Evolutionary conservation across 495 filamentous ascomycete genomes (phyloP).

Genomic region (Lentithecium fluviatile): DNA sequence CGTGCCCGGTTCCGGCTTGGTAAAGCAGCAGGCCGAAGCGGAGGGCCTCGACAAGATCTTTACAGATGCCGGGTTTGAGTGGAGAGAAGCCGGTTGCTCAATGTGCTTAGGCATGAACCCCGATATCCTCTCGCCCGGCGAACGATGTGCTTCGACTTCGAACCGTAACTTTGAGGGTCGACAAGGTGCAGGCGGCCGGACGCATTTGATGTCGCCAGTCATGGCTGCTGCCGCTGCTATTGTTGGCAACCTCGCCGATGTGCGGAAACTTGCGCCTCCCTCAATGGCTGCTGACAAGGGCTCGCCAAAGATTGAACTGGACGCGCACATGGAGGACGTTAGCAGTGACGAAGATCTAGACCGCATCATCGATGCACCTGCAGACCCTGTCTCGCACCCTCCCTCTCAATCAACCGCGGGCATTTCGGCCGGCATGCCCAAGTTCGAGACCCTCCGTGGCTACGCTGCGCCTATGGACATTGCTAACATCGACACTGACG

Average conservation of each 20-base stretch:
- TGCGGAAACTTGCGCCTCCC: slow-evolving; percentile 69
- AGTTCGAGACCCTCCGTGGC: slow-evolving; percentile 79
- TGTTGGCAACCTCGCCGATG: slow-evolving; percentile 85
- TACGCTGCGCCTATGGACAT: slow-evolving; percentile 85
- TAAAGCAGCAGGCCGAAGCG: slow-evolving; percentile 88
- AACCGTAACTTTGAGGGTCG: slow-evolving; percentile 98
- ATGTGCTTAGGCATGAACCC: slow-evolving; percentile 99
- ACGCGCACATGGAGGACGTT: slow-evolving; percentile 69
- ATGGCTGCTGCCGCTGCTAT: slow-evolving; percentile 94
- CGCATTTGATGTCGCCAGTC: slow-evolving; percentile 93
- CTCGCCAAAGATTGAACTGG: slow-evolving; percentile 54
- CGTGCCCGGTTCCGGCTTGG: slow-evolving; percentile 89
- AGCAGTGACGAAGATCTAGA: slow-evolving; percentile 75
- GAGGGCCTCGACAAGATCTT: slow-evolving; percentile 95
- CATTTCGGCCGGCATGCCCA: slow-evolving; percentile 66
- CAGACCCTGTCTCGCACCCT: slow-evolving; percentile 62
- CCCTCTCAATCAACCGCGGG: slow-evolving; percentile 47
- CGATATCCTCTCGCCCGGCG: slow-evolving; percentile 89
- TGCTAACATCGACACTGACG: slow-evolving; percentile 92
- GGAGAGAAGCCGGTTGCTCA: slow-evolving; percentile 95
- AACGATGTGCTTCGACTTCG: slow-evolving; percentile 91
- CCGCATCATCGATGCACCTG: slow-evolving; percentile 71
- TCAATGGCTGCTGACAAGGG: slow-evolving; percentile 47
- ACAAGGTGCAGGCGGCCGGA: slow-evolving; percentile 89
- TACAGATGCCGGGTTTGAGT: slow-evolving; percentile 88